Evolutionary conservation across 2,329 filamentous ascomycete genomes (phyloP).

Genomic region (Pyricularia pennisetigena): DNA sequence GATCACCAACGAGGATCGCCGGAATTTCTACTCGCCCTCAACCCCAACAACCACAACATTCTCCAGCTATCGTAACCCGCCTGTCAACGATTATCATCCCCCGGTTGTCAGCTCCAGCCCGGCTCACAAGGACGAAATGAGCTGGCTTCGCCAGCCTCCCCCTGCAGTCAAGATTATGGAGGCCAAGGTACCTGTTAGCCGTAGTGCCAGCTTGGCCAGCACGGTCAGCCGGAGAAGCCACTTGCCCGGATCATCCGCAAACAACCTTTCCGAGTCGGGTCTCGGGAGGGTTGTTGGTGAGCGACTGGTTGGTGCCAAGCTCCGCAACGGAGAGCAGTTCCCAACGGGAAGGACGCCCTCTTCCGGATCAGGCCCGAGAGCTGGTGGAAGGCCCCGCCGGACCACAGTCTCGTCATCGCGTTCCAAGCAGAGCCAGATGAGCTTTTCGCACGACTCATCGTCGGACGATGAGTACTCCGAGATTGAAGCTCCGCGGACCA

Average conservation of each 20-base stretch:
- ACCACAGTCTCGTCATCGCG: conserved; percentile 13
- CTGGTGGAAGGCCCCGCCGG: conserved; percentile 11
- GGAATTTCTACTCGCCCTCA: conserved; percentile 41
- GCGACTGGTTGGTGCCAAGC: conserved; percentile 34
- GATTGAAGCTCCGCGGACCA: conserved; percentile 3
- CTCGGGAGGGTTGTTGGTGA: conserved; percentile 29
- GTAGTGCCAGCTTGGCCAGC: conserved; percentile 49
- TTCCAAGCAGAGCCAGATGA: conserved; percentile 15
- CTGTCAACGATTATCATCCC: conserved; percentile 78
- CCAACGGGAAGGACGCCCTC: background rate
- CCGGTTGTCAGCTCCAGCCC: conserved; percentile 73
- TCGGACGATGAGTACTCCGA: conserved; percentile 8
- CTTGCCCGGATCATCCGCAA: background rate
- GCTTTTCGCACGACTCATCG: conserved; percentile 6
- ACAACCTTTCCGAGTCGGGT: background rate
- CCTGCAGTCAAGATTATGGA: conserved; percentile 88
- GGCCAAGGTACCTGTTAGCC: conserved; percentile 63
- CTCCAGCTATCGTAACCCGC: conserved; percentile 46
- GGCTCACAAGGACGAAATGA: conserved; percentile 57
- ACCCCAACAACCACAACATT: background rate
- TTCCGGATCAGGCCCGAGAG: background rate
- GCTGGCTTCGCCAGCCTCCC: conserved; percentile 90
- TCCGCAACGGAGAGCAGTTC: conserved; percentile 28
- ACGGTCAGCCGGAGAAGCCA: conserved; percentile 31
- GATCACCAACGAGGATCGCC: conserved; percentile 37